Evolutionary conservation across 192 early-diverging fungal species (phyloP), one percentile per base, ranked within the genome.

Genomic region (Backusella luteola): DNA sequence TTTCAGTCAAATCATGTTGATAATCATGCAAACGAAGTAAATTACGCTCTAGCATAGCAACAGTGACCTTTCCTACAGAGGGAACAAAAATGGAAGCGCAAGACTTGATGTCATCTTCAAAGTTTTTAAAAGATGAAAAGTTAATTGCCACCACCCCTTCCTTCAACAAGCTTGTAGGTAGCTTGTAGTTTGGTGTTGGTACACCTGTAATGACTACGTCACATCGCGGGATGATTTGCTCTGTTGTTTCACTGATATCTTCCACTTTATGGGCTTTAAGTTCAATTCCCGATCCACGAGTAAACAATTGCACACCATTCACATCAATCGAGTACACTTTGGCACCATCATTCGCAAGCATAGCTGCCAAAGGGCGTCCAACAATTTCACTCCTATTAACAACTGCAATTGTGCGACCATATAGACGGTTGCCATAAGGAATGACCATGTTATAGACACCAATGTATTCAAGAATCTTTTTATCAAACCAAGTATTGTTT

Each of bases 161-260:
- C 84, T 97, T 97, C 35, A 99, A 88, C 79, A 91, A 77, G 14
- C 73, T 46, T 26, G 96, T 93, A 23, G 94, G 90, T 73, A 99
- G 81, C 85, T 97, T 96, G 88, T 96, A 99, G 3, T 85, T 87
- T 8, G 91, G 87, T 11, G 90, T 85, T 4, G 98, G 98, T 14
- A 99, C 98, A 66, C 98, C 98, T 3, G 97, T 97, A 80, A 99
- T 98, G 11, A 99, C 98, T 1, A 98, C 96, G 77, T 99, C 98
- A 14, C 93, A 96, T n/a, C 85, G 79, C 19, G 92, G 87, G 17
- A 98, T 86, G 2, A 94, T 91, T 53, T 98, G 94, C 67, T 94
- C 93, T 6, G 93, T 68, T 63, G 87, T 96, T 34, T 91, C 53
- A 3, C 85, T 85, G 7, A 91, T 93, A 82, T 95, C 94, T 56